phyloP scores from a whole-genome alignment of 495 filamentous ascomycete genomes.

The Tuber brumale region DNA sequence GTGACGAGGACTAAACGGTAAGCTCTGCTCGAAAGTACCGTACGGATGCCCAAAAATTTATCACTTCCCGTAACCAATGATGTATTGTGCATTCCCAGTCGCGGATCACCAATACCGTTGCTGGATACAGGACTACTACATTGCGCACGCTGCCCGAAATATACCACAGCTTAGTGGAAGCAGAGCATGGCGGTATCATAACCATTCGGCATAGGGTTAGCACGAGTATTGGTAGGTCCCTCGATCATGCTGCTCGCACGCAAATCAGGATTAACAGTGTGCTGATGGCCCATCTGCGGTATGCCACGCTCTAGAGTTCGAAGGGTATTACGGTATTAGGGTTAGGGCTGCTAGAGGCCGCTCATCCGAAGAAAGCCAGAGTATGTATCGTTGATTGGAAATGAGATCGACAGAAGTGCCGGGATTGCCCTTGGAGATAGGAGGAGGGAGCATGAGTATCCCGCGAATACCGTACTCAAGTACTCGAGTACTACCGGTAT shows the following conservation, averaged over 20 bases:
- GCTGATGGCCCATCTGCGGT: background rate
- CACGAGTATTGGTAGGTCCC: background rate
- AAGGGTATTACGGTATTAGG: background rate
- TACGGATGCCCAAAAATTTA: too few relatives aligned
- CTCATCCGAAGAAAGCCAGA: background rate
- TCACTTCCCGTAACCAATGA: too few relatives aligned
- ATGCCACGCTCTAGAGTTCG: background rate
- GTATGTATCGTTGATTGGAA: background rate
- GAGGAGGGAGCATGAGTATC: background rate
- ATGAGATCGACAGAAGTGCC: background rate
- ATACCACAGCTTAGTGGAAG: background rate
- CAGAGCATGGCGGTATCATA: background rate
- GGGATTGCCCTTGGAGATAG: background rate
- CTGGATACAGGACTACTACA: too few relatives aligned
- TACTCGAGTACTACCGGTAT: background rate
- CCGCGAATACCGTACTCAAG: background rate
- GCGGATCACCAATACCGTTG: too few relatives aligned
- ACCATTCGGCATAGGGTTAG: background rate
- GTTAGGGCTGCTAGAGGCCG: background rate
- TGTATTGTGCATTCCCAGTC: too few relatives aligned
- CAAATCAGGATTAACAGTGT: too few relatives aligned
- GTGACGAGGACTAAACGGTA: too few relatives aligned
- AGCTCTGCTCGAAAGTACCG: too few relatives aligned
- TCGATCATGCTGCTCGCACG: too few relatives aligned
- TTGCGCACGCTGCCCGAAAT: too few relatives aligned